Evolutionary conservation across 75 land plant genomes (phyloP).

Genomic region (Picea glauca): DNA sequence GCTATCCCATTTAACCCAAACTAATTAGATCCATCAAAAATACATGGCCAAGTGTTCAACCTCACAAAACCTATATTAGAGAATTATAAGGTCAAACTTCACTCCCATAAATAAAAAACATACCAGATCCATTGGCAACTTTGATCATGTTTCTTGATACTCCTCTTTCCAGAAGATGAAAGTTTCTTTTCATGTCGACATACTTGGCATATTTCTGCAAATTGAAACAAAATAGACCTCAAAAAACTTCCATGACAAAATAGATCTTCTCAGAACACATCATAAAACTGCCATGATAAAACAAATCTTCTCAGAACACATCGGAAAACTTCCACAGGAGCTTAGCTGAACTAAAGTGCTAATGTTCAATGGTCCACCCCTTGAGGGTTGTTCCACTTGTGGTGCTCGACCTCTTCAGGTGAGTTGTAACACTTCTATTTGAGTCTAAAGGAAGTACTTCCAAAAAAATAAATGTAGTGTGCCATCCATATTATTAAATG

Average conservation of each 20-base stretch:
- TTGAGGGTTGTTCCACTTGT: too few relatives aligned
- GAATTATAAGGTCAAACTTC: too few relatives aligned
- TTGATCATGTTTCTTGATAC: slow-evolving; percentile 82
- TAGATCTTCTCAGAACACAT: not conserved
- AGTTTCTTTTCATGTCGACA: slow-evolving; percentile 85
- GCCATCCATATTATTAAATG: too few relatives aligned
- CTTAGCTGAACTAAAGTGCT: too few relatives aligned
- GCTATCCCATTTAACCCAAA: not conserved
- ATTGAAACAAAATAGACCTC: not conserved
- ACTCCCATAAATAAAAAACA: slow-evolving; percentile 1
- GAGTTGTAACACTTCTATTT: too few relatives aligned
- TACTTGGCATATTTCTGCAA: slow-evolving; percentile 84
- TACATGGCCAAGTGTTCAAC: not conserved
- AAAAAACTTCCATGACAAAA: not conserved
- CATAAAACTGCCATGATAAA: not conserved
- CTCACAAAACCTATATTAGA: not conserved
- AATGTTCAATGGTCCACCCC: too few relatives aligned
- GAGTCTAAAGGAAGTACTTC: too few relatives aligned
- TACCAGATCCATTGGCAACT: slow-evolving; percentile 80
- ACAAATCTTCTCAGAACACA: too few relatives aligned
- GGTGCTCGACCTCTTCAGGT: too few relatives aligned
- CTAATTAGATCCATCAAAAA: not conserved
- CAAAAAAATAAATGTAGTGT: too few relatives aligned
- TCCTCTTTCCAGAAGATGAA: slow-evolving; percentile 84
- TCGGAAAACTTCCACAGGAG: too few relatives aligned